These are phyloP conservation scores for Populus hybrid DNA, from an alignment of 441 rosid genomes.

Conservation along the genomic window DNA sequence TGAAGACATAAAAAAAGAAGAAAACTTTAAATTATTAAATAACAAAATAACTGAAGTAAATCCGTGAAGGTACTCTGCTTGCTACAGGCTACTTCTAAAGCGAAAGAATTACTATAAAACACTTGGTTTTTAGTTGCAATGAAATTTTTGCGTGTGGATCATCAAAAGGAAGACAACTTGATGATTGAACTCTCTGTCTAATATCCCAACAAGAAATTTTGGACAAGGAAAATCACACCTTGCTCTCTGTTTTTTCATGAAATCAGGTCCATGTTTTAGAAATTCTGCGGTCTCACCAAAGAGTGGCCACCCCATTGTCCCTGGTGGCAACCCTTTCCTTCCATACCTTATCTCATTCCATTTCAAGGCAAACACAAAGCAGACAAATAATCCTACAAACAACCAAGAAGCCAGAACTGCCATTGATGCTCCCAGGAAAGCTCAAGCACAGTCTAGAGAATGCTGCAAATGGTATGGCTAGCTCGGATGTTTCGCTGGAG, in stretches of 20 bases:
- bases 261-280: conserved; percentile 73
- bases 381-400: conserved; percentile 21
- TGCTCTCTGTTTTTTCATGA: conserved; percentile 62
- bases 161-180: conserved; percentile 1
- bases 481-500: neutral
- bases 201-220: neutral
- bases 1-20: neutral
- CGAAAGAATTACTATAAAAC: neutral
- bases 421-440: conserved; percentile 25
- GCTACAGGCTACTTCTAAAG: too few species aligned
- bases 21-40: too few species aligned
- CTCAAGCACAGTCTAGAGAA: neutral
- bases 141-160: conserved; percentile 14
- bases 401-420: conserved; percentile 21
- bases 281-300: conserved; percentile 78
- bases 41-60: too few species aligned
- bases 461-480: conserved; percentile 9
- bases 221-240: conserved; percentile 31
- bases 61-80: too few species aligned
- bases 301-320: conserved; percentile 89
- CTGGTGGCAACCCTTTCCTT: conserved; percentile 75
- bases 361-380: conserved; percentile 44
- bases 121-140: conserved; percentile 1
- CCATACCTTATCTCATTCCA: conserved; percentile 65
- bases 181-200: neutral